These are phyloP conservation scores for Pistacia vera DNA, from an alignment of 345 rosid species.

Conservation along the genomic window DNA sequence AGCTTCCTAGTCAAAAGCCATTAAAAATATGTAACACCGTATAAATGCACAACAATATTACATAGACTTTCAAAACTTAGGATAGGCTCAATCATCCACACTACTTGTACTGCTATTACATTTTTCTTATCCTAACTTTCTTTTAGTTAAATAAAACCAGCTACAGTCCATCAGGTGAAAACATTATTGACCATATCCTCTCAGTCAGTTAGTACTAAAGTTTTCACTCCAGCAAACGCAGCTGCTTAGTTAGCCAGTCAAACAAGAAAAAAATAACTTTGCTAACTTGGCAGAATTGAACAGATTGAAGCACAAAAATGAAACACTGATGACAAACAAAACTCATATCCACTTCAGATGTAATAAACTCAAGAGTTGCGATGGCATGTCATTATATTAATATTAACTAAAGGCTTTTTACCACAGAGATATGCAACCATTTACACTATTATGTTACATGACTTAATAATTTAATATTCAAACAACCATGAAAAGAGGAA, in stretches of 20 bases:
- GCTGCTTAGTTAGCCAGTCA: neutral
- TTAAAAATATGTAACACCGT: neutral
- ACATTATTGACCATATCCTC: neutral
- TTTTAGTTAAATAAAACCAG: neutral
- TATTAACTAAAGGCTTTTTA: neutral
- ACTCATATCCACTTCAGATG: neutral
- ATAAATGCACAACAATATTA: neutral
- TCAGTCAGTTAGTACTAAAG: neutral
- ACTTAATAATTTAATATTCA: neutral
- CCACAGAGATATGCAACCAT: neutral
- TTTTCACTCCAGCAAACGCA: neutral
- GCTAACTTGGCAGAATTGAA: neutral
- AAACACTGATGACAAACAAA: neutral
- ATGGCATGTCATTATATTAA: neutral
- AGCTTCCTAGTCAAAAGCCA: neutral
- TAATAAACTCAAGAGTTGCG: neutral
- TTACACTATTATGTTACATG: neutral
- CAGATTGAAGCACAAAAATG: neutral
- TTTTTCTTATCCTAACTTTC: neutral
- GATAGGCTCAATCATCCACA: neutral
- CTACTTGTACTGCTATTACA: neutral
- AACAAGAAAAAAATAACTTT: neutral
- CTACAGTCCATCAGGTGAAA: neutral
- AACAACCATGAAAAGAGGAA: neutral
- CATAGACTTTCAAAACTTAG: neutral